Conservation (phyloP, 306 rosid species). For the Cicer pinnatifidum region DNA sequence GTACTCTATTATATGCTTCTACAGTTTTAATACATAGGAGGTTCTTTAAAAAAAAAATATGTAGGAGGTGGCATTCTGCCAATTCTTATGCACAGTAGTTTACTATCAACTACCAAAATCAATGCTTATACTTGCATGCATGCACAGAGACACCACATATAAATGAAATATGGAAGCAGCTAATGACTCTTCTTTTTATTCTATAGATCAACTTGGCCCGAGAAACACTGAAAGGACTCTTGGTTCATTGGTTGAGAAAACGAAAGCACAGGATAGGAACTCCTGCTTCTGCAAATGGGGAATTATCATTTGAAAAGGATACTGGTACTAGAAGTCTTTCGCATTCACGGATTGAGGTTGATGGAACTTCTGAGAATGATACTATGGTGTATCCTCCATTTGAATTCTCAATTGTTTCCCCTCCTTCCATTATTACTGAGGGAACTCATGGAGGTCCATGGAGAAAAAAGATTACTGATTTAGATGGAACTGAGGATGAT, state of each 20-base stretch:
- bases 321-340: conserved; percentile 64
- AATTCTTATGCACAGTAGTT: neutral
- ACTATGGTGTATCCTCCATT: conserved; percentile 90
- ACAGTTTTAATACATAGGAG: conserved; percentile 10
- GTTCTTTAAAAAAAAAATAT: neutral
- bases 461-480: conserved; percentile 86
- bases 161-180: conserved; percentile 13
- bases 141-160: neutral
- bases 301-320: conserved; percentile 75
- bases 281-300: conserved; percentile 83
- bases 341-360: conserved; percentile 85
- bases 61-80: conserved; percentile 1
- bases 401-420: conserved; percentile 77
- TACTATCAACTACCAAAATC: neutral
- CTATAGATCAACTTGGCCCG: conserved; percentile 89
- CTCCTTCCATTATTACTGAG: conserved; percentile 95
- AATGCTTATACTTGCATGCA: conserved; percentile 19
- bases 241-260: conserved; percentile 87
- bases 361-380: conserved; percentile 76
- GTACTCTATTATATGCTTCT: conserved; percentile 14
- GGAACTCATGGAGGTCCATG: conserved; percentile 95
- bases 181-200: conserved; percentile 31
- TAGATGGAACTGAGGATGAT: conserved; percentile 94
- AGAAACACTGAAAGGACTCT: conserved; percentile 96
- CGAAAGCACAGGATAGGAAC: conserved; percentile 80